Evolutionary conservation across 1,284 basidiomycete genomes (phyloP).

Genomic region (Porogramme epimiltina): DNA sequence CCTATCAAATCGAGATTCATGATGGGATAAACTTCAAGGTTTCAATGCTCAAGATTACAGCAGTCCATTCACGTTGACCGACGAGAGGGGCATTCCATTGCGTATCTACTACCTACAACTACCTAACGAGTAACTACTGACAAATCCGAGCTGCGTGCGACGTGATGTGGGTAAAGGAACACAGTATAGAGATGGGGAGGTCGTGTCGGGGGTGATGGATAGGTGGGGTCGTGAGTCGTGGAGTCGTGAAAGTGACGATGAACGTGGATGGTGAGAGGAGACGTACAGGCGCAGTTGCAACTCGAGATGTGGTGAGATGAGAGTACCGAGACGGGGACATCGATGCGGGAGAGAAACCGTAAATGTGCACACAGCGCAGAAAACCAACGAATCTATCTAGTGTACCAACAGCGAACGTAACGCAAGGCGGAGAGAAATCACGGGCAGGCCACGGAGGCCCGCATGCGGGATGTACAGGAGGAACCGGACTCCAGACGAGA

Average conservation of each 20-base stretch:
- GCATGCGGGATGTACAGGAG: neutral
- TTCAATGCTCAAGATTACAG: no score
- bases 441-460: neutral
- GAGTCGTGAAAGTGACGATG: neutral
- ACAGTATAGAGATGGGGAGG: neutral
- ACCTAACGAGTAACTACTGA: neutral
- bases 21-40: no score
- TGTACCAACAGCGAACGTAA: constrained; percentile 10
- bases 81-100: neutral
- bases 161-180: neutral
- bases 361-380: constrained; percentile 1
- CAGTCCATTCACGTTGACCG: neutral
- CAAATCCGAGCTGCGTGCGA: neutral
- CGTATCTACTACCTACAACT: neutral
- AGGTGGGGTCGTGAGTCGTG: neutral
- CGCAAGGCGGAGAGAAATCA: neutral
- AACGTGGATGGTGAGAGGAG: no score
- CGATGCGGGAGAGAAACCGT: constrained; percentile 1
- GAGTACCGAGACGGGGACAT: neutral
- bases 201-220: neutral
- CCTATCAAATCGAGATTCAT: no score
- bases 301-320: neutral
- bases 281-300: neutral
- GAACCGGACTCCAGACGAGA: neutral
- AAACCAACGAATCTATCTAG: constrained; percentile 6